phyloP scores from a whole-genome alignment of 208 protist species.

The Balamuthia mandrillaris region DNA sequence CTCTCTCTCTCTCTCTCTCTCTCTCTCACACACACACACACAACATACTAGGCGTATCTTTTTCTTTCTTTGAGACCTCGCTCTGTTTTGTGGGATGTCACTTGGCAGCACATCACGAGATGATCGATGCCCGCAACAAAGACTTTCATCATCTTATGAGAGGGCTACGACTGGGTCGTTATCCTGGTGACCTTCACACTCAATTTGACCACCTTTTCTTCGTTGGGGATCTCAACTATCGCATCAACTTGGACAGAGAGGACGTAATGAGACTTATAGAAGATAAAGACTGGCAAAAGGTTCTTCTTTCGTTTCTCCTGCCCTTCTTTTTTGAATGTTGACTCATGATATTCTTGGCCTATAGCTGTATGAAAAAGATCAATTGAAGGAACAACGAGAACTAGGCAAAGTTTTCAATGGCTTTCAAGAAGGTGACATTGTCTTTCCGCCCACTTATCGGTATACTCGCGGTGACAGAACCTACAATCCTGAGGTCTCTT shows the following conservation, averaged over 20 bases:
- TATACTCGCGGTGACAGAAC: conserved; percentile 31
- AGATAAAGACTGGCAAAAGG: background rate
- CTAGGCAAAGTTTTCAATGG: background rate
- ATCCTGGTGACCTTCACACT: background rate
- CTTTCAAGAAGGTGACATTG: background rate
- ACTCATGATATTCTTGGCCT: background rate
- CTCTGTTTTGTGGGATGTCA: conserved; percentile 35
- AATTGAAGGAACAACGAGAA: background rate
- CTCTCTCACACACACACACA: too few relatives aligned
- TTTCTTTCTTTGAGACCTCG: conserved; percentile 21
- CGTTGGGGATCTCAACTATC: conserved; percentile 36
- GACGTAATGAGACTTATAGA: background rate
- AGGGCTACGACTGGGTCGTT: background rate
- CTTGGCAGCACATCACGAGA: conserved; percentile 25
- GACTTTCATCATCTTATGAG: conserved; percentile 14
- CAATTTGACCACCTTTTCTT: conserved; percentile 43
- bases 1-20: too few relatives aligned
- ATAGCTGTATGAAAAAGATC: conserved; percentile 1
- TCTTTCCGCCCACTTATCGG: conserved; percentile 30
- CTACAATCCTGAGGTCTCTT: conserved; percentile 3
- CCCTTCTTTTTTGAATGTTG: background rate
- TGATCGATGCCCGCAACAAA: conserved; percentile 14
- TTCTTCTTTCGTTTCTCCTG: background rate
- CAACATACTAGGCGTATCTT: conserved; percentile 19
- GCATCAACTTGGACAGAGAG: background rate